Conservation (phyloP, 495 filamentous ascomycete species). For the Penicillium bialowiezense region DNA sequence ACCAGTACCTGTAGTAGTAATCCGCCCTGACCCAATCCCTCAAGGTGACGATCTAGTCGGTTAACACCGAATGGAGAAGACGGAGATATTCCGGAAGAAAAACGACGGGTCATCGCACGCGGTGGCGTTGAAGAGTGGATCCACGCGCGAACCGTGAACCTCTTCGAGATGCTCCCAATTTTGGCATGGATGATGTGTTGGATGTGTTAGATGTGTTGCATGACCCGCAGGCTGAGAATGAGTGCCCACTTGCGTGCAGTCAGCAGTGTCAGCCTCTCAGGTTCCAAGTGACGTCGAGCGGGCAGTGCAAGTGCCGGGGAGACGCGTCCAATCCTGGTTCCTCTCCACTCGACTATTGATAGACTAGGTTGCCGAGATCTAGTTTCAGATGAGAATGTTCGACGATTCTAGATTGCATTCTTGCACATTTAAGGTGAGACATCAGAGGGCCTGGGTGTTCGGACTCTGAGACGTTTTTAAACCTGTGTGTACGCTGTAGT, state of each 20-base stretch:
- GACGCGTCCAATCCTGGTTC: constrained; percentile 22
- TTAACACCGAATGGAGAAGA: not conserved
- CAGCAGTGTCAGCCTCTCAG: not conserved
- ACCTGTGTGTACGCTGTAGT: not conserved
- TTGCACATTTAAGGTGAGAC: constrained; percentile 8
- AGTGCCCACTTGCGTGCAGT: too few species aligned
- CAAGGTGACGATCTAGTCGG: not conserved
- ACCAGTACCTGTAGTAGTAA: too few species aligned
- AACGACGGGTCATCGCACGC: not conserved
- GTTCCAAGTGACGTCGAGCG: not conserved
- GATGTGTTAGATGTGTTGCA: too few species aligned
- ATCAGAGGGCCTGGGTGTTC: not conserved
- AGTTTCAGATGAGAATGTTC: constrained; percentile 14
- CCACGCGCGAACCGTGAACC: not conserved
- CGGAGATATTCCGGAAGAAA: not conserved
- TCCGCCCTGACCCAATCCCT: too few species aligned
- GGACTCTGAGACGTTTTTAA: not conserved
- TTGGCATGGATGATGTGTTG: not conserved
- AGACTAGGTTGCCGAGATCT: constrained; percentile 2
- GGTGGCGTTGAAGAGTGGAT: constrained; percentile 6
- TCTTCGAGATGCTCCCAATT: not conserved
- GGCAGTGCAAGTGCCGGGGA: not conserved
- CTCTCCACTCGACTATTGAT: constrained; percentile 22
- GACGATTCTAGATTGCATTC: constrained; percentile 6
- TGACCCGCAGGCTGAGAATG: constrained; percentile 1